phyloP scores from a whole-genome alignment of 2,329 filamentous ascomycete species.

The Fusarium setosum region DNA sequence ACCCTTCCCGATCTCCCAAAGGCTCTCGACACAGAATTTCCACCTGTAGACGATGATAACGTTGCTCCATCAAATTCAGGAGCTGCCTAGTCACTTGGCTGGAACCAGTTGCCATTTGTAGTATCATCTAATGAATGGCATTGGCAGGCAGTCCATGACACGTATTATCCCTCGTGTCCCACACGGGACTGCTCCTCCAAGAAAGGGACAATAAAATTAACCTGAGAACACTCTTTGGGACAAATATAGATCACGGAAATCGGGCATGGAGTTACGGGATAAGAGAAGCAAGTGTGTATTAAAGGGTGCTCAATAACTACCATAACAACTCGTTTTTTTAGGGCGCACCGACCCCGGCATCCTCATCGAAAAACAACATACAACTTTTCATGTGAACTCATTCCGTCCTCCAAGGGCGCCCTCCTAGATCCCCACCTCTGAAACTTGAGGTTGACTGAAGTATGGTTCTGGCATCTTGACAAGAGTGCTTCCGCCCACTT shows the following conservation, averaged over 20 bases:
- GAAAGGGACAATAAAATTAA: not conserved
- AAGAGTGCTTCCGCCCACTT: conserved; percentile 17
- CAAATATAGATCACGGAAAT: not conserved
- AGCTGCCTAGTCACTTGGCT: not conserved
- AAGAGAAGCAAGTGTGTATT: conserved; percentile 39
- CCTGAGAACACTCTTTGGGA: not conserved
- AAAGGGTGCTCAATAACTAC: conserved; percentile 35
- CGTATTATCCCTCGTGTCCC: not conserved
- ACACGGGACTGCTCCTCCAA: not conserved
- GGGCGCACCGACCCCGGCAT: conserved; percentile 29
- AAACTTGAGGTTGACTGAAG: conserved; percentile 37
- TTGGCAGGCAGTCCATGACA: conserved; percentile 7
- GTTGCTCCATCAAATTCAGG: not conserved
- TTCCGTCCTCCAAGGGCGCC: conserved; percentile 20
- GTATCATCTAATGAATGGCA: conserved; percentile 15
- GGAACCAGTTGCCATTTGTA: not conserved
- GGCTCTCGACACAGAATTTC: conserved; percentile 50
- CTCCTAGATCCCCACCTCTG: conserved; percentile 31
- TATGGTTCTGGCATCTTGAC: conserved; percentile 26
- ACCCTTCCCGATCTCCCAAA: conserved; percentile 35
- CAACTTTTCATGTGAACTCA: conserved; percentile 35
- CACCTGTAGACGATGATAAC: conserved; percentile 41
- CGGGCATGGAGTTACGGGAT: not conserved
- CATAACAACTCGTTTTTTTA: conserved; percentile 21
- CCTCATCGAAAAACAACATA: conserved; percentile 39